phyloP scores from a whole-genome alignment of 129 eudicot species.

The Erigeron canadensis region DNA sequence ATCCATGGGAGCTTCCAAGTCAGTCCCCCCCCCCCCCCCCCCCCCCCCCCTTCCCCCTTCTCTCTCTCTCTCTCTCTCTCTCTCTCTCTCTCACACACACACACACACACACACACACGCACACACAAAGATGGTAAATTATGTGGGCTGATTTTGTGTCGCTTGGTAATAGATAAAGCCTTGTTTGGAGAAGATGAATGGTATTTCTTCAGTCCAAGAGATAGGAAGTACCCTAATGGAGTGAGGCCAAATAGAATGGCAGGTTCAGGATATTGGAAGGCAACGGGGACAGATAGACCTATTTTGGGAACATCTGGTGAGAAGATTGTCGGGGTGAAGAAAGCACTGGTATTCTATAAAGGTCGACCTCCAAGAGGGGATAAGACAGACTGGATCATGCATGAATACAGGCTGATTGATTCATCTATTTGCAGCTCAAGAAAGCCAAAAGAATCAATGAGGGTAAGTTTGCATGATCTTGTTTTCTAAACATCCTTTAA shows the following conservation, averaged over 20 bases:
- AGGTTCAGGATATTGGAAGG: constrained; percentile 53
- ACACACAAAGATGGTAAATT: neutral
- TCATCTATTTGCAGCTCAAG: constrained; percentile 20
- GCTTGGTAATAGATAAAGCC: constrained; percentile 39
- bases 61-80: neutral
- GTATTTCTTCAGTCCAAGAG: constrained; percentile 56
- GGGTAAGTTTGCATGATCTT: constrained; percentile 32
- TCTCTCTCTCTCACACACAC: neutral
- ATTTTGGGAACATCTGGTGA: constrained; percentile 29
- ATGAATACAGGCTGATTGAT: constrained; percentile 45
- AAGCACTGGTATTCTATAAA: constrained; percentile 46
- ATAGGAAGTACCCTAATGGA: constrained; percentile 56
- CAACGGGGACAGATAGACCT: constrained; percentile 53
- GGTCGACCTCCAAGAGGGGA: constrained; percentile 48
- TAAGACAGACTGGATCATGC: constrained; percentile 59
- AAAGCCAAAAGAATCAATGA: constrained; percentile 38
- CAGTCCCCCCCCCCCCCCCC: constrained; percentile 8
- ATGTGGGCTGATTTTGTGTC: constrained; percentile 11
- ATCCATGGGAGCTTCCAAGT: constrained; percentile 62
- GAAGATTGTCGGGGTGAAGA: constrained; percentile 43
- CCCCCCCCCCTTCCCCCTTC: neutral
- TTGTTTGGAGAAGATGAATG: constrained; percentile 58
- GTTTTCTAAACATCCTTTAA: constrained; percentile 11
- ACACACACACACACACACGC: neutral
- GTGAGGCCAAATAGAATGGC: constrained; percentile 55